Conservation (phyloP, 2,329 filamentous ascomycete species). For the Neonectria ditissima region DNA sequence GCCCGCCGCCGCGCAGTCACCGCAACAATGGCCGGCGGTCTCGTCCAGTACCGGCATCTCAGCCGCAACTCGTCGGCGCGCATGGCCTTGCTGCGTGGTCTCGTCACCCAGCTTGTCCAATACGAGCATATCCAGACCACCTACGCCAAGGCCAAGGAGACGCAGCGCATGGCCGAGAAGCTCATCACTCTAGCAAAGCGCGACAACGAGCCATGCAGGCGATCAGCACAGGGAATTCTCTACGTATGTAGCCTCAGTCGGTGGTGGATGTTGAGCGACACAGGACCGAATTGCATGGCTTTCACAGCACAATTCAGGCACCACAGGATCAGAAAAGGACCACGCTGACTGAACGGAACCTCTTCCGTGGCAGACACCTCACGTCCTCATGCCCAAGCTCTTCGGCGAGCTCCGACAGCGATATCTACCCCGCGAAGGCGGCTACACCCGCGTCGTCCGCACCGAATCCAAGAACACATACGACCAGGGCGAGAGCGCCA, state of each 20-base stretch:
- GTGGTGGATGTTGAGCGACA: constrained; percentile 5
- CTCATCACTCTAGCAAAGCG: constrained; percentile 93
- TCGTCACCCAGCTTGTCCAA: constrained; percentile 93
- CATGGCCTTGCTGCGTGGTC: constrained; percentile 91
- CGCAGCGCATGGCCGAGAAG: constrained; percentile 92
- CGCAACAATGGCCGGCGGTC: constrained; percentile 81
- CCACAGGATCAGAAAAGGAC: not conserved
- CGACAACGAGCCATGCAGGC: constrained; percentile 84
- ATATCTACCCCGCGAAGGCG: constrained; percentile 83
- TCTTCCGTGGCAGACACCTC: constrained; percentile 66
- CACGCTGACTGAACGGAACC: constrained; percentile 27
- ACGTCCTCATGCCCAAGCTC: constrained; percentile 82
- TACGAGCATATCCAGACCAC: constrained; percentile 95
- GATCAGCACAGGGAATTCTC: constrained; percentile 82
- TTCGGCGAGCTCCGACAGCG: constrained; percentile 85
- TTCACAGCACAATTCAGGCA: not conserved
- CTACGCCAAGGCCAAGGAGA: constrained; percentile 97
- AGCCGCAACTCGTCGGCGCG: constrained; percentile 88
- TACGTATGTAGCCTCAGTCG: constrained; percentile 71
- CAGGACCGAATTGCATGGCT: constrained; percentile 1
- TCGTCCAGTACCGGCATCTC: constrained; percentile 89
- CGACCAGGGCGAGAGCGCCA: constrained; percentile 90
- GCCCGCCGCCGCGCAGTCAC: constrained; percentile 23
- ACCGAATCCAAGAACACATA: constrained; percentile 86
- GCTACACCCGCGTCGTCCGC: constrained; percentile 94